Conservation (phyloP, 2,329 filamentous ascomycete species). For the Teratosphaeria destructans region DNA sequence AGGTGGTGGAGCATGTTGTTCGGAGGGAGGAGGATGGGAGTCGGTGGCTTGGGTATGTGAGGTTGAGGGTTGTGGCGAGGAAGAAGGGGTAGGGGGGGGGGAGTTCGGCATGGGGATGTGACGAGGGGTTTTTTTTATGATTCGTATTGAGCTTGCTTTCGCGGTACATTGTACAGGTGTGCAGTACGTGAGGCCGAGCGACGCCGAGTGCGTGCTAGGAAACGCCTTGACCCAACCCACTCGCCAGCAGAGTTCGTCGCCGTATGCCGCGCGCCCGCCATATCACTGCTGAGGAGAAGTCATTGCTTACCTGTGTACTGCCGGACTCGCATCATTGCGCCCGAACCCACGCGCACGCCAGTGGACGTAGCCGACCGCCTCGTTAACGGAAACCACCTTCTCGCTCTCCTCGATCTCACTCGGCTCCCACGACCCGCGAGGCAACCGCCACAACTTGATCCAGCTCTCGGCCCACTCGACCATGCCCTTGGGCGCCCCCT, state of each 20-base stretch:
- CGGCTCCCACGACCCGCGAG: not conserved
- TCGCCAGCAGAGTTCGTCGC: too few species aligned
- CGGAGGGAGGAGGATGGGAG: slow-evolving; percentile 48
- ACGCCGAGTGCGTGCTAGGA: too few species aligned
- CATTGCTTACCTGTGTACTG: not conserved
- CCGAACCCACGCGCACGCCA: not conserved
- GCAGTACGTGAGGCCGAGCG: too few species aligned
- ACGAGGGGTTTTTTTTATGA: too few species aligned
- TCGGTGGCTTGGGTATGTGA: slow-evolving; percentile 38
- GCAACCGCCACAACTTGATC: not conserved
- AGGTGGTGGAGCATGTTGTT: slow-evolving; percentile 46
- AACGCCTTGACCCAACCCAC: too few species aligned
- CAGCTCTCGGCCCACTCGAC: not conserved
- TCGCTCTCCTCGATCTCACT: not conserved
- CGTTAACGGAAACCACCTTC: not conserved
- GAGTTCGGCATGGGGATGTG: too few species aligned
- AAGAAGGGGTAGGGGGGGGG: slow-evolving; percentile 11
- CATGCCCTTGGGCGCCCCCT: not conserved
- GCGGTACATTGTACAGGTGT: too few species aligned
- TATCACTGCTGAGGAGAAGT: too few species aligned
- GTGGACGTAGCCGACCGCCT: not conserved
- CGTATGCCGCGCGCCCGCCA: too few species aligned
- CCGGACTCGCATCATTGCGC: not conserved
- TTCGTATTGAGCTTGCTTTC: too few species aligned
- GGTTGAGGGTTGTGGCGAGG: slow-evolving; percentile 33